A percentile compares a stretch with the other conserved stretches of the same genome.
Evolutionary conservation across 164 flowering plant genomes (phyloP).

Genomic region (Berberis thunbergii): DNA sequence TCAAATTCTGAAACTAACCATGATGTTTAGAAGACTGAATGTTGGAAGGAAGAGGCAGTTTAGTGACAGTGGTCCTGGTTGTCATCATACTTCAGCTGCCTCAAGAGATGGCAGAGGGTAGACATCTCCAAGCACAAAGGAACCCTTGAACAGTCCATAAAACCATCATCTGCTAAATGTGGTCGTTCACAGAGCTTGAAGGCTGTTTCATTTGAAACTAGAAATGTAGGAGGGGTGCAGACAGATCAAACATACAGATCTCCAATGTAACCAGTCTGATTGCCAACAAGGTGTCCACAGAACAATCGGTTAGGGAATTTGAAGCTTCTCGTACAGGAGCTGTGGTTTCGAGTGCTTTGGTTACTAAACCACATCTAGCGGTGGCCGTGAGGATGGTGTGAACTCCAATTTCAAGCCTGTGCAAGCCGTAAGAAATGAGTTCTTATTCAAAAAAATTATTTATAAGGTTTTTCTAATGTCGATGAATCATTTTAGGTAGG

Average conservation of each 20-base stretch:
- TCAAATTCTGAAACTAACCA: constrained; percentile 1
- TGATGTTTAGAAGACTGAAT: constrained; percentile 1
- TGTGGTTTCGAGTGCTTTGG: constrained; percentile 10
- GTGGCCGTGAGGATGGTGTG: constrained; percentile 8
- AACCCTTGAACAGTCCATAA: constrained; percentile 8
- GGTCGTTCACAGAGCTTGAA: constrained; percentile 5
- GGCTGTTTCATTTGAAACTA: constrained; percentile 6
- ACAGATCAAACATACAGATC: background rate
- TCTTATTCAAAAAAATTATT: background rate
- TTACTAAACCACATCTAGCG: constrained; percentile 7
- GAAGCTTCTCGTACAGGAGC: background rate
- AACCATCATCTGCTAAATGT: constrained; percentile 7
- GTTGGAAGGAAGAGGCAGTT: constrained; percentile 19
- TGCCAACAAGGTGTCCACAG: background rate
- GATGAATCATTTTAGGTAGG: background rate
- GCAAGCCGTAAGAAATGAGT: constrained; percentile 20
- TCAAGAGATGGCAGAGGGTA: constrained; percentile 1
- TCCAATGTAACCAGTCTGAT: constrained; percentile 1
- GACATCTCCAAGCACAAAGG: constrained; percentile 10
- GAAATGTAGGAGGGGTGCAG: constrained; percentile 4
- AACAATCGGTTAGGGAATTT: constrained; percentile 4
- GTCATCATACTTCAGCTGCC: constrained; percentile 6
- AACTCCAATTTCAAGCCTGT: constrained; percentile 12
- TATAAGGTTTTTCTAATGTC: background rate
- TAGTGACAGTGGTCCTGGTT: constrained; percentile 15